Conservation (phyloP, 1,139 yeast species). For the Diutina catenulata region DNA sequence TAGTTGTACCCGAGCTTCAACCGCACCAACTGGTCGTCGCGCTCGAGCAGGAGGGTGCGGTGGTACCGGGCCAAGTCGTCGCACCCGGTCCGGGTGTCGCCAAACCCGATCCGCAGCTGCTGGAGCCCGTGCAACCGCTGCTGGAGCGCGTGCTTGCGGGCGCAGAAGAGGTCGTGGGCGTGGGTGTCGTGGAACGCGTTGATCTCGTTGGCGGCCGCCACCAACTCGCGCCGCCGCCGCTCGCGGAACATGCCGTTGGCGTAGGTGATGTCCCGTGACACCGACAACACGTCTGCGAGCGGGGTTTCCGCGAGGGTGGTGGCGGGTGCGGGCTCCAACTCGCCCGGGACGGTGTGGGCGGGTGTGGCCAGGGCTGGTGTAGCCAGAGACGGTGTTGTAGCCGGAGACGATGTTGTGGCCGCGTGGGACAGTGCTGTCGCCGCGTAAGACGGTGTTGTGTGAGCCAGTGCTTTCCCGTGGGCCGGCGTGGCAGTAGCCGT, state of each 20-base stretch:
- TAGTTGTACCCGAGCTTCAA: slow-evolving; percentile 24
- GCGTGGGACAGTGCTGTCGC: too few relatives aligned
- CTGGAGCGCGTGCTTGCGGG: neutral
- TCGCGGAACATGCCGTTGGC: neutral
- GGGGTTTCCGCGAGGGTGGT: too few relatives aligned
- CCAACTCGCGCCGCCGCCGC: neutral
- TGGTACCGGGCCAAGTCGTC: slow-evolving; percentile 16
- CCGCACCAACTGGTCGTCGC: slow-evolving; percentile 27
- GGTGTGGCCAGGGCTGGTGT: too few relatives aligned
- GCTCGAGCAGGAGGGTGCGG: slow-evolving; percentile 11
- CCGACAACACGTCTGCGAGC: too few relatives aligned
- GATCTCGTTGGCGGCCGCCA: neutral
- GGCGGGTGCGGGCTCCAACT: too few relatives aligned
- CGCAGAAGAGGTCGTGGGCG: neutral
- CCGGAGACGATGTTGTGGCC: too few relatives aligned
- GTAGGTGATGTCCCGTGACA: neutral
- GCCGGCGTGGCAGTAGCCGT: too few relatives aligned
- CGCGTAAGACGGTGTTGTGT: too few relatives aligned
- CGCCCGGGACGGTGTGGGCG: too few relatives aligned
- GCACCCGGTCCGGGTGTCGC: slow-evolving; percentile 15
- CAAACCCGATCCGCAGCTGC: slow-evolving; percentile 16
- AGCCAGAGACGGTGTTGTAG: too few relatives aligned
- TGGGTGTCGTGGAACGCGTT: neutral
- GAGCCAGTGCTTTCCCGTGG: too few relatives aligned
- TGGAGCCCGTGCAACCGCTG: neutral